Percentiles rank a stretch among this genome's conserved stretches.
These are phyloP conservation scores for Sporothrix sp. DNA, from an alignment of 2,329 filamentous ascomycete genomes.

Conservation along the genomic window DNA sequence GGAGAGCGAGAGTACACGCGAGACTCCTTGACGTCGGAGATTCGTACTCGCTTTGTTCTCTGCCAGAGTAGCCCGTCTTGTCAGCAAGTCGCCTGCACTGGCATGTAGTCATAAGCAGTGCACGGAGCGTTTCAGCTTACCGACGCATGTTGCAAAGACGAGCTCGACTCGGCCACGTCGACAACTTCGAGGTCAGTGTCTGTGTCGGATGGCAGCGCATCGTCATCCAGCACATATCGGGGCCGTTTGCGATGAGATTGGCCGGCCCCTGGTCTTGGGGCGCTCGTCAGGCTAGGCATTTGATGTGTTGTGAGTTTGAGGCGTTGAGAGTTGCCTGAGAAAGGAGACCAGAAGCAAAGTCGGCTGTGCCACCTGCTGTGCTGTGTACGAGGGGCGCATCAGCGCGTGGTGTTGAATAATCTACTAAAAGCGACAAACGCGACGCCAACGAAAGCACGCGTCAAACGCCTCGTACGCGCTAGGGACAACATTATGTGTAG, in stretches of 20 bases:
- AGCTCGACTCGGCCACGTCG: slow-evolving; percentile 32
- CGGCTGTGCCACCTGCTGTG: too few relatives aligned
- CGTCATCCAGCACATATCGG: slow-evolving; percentile 27
- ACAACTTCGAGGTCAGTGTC: slow-evolving; percentile 24
- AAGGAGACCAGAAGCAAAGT: too few relatives aligned
- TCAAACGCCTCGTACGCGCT: too few relatives aligned
- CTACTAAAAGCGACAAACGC: too few relatives aligned
- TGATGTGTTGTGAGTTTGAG: not conserved
- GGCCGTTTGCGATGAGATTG: slow-evolving; percentile 32
- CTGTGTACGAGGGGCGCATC: too few relatives aligned
- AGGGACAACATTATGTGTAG: too few relatives aligned
- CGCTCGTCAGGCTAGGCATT: slow-evolving; percentile 23
- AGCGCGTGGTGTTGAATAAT: too few relatives aligned
- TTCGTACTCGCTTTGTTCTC: slow-evolving; percentile 29
- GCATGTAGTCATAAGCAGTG: not conserved
- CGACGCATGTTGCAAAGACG: slow-evolving; percentile 29
- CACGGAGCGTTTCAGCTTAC: slow-evolving; percentile 24
- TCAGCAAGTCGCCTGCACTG: not conserved
- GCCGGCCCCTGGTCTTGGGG: not conserved
- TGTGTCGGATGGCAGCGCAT: slow-evolving; percentile 22
- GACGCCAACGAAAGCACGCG: not conserved
- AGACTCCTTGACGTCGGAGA: slow-evolving; percentile 22
- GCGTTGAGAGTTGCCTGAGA: not conserved
- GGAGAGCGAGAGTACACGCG: not conserved
- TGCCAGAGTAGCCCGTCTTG: not conserved